These are phyloP conservation scores for Galeopsis tetrahit DNA, from an alignment of 257 asterid genomes.

Conservation along the genomic window DNA sequence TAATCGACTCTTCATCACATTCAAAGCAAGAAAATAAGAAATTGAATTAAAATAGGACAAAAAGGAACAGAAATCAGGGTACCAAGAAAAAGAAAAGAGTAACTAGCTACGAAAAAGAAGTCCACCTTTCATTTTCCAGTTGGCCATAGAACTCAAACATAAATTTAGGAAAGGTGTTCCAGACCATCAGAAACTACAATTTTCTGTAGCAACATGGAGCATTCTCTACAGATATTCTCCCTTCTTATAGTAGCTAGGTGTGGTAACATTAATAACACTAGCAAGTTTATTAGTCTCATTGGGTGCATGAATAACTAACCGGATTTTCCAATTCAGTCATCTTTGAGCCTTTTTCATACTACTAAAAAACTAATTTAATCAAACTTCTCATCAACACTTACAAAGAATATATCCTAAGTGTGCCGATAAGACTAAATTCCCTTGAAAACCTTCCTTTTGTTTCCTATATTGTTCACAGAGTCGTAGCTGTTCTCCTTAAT, in stretches of 20 bases:
- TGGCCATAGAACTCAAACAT: not conserved
- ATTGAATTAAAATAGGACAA: not conserved
- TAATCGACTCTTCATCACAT: not conserved
- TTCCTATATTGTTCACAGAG: not conserved
- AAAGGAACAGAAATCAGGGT: not conserved
- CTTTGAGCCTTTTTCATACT: not conserved
- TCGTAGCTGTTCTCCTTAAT: not conserved
- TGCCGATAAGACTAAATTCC: not conserved
- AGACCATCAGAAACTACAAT: slow-evolving; percentile 11
- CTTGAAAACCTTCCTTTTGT: not conserved
- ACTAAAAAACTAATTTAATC: not conserved
- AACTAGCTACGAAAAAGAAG: not conserved
- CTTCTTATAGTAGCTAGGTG: slow-evolving; percentile 1
- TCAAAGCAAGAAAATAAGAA: slow-evolving; percentile 9
- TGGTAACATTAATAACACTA: slow-evolving; percentile 4
- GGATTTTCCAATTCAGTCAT: not conserved
- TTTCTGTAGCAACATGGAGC: not conserved
- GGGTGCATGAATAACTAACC: not conserved
- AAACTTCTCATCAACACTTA: not conserved
- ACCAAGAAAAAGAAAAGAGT: not conserved
- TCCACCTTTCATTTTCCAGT: slow-evolving; percentile 5
- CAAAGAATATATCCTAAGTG: not conserved
- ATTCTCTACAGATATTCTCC: not conserved
- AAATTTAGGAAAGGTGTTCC: not conserved
- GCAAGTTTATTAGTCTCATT: not conserved